Conservation (phyloP, 768 basidiomycete species). For the Trametes meyenii region DNA sequence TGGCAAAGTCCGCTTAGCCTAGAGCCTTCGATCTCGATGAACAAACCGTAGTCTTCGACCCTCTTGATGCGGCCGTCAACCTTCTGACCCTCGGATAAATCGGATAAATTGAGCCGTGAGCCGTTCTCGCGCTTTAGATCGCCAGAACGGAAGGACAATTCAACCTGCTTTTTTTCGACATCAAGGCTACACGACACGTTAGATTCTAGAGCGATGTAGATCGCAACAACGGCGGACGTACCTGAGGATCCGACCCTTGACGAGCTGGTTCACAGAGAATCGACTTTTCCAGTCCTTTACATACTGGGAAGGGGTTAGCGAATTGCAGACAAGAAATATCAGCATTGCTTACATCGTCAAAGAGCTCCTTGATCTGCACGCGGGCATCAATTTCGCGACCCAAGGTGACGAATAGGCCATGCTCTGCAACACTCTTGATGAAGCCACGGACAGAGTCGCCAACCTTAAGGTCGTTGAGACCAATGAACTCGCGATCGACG, state of each 20-base stretch:
- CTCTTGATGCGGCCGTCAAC: constrained; percentile 78
- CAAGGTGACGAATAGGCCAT: constrained; percentile 87
- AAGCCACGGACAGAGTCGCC: constrained; percentile 86
- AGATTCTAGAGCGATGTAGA: not conserved
- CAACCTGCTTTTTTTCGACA: constrained; percentile 72
- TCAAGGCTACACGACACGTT: constrained; percentile 60
- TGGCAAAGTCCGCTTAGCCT: constrained; percentile 91
- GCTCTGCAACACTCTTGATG: constrained; percentile 83
- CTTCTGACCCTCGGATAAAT: constrained; percentile 80
- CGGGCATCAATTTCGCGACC: constrained; percentile 86
- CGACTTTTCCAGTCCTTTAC: constrained; percentile 93
- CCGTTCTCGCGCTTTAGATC: constrained; percentile 46
- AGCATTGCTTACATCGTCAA: constrained; percentile 65
- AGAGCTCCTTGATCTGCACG: constrained; percentile 91
- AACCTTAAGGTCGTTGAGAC: constrained; percentile 60
- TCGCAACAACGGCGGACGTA: constrained; percentile 31
- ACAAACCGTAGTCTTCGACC: constrained; percentile 89
- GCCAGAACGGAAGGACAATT: constrained; percentile 85
- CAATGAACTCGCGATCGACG: constrained; percentile 69
- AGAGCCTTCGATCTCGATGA: constrained; percentile 85
- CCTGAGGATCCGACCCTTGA: constrained; percentile 85
- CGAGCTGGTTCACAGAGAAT: constrained; percentile 80
- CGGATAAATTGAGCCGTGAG: constrained; percentile 45
- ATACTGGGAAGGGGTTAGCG: constrained; percentile 51
- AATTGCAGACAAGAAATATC: not conserved